phyloP scores from a whole-genome alignment of 148 eudicot genomes.

The Camellia lanceoleosa region DNA sequence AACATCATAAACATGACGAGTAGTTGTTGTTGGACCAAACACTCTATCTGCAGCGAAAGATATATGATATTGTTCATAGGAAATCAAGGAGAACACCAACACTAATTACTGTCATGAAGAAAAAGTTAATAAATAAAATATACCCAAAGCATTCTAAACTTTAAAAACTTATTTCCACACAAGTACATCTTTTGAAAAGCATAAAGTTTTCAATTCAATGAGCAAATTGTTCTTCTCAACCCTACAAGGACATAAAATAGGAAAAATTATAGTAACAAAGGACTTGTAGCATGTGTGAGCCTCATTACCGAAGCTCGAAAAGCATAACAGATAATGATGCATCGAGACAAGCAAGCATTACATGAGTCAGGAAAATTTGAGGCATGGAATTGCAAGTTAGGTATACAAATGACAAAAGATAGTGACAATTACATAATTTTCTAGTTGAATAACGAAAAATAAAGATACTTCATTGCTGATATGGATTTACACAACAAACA shows the following conservation, averaged over 20 bases:
- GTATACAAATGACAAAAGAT: not conserved
- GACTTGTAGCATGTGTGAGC: not conserved
- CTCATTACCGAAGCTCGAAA: not conserved
- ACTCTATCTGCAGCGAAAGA: slow-evolving; percentile 61
- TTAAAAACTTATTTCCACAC: not conserved
- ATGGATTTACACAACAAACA: no score
- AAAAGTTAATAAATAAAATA: not conserved
- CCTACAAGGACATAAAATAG: not conserved
- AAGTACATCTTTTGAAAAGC: not conserved
- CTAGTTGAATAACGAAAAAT: not conserved
- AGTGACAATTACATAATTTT: not conserved
- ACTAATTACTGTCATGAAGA: not conserved
- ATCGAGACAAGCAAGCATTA: not conserved
- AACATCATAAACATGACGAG: slow-evolving; percentile 78
- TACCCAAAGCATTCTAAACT: not conserved
- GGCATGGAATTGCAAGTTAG: not conserved
- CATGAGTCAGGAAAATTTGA: not conserved
- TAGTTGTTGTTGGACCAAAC: slow-evolving; percentile 85
- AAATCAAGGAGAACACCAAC: not conserved
- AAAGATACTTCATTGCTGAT: no score
- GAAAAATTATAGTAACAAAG: not conserved
- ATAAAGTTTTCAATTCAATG: not conserved
- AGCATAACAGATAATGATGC: not conserved
- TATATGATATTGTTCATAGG: slow-evolving; percentile 9
- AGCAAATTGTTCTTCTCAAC: not conserved